Conservation (phyloP, 2,329 filamentous ascomycete genomes). For the Aspergillus piperis region DNA sequence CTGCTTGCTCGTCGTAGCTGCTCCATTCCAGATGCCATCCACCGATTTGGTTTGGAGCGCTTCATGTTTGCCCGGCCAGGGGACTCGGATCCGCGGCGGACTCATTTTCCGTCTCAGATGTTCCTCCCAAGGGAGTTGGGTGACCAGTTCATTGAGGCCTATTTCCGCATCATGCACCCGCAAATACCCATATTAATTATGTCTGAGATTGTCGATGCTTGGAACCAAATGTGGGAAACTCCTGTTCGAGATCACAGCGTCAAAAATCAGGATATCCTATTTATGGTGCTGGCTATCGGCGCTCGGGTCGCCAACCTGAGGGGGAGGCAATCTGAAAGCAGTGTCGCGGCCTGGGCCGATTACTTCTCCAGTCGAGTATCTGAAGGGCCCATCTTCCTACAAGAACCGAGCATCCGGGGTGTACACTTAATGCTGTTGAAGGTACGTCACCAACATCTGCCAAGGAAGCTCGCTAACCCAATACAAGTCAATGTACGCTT, state of each 20-base stretch:
- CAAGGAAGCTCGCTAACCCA: background rate
- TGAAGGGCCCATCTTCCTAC: conserved; percentile 15
- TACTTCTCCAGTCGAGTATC: conserved; percentile 14
- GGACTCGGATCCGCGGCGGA: conserved; percentile 5
- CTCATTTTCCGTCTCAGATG: conserved; percentile 8
- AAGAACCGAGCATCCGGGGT: conserved; percentile 13
- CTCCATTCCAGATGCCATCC: conserved; percentile 13
- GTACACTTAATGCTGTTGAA: conserved; percentile 19
- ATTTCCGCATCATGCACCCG: conserved; percentile 17
- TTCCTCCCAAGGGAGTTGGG: conserved; percentile 12
- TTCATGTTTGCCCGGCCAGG: conserved; percentile 17
- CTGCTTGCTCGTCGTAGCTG: conserved; percentile 10
- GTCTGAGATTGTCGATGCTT: conserved; percentile 14
- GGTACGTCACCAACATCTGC: background rate
- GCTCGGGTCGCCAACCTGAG: conserved; percentile 12
- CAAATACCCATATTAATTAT: conserved; percentile 17
- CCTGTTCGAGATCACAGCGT: conserved; percentile 6
- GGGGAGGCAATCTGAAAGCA: conserved; percentile 9
- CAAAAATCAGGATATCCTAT: conserved; percentile 17
- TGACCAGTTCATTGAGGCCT: conserved; percentile 16
- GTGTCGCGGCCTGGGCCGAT: conserved; percentile 15
- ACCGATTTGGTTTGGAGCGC: conserved; percentile 17
- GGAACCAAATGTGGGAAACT: conserved; percentile 18
- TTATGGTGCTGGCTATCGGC: conserved; percentile 19
- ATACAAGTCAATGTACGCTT: conserved; percentile 17